These are phyloP conservation scores for Colletotrichum brevisporum DNA, from an alignment of 2,329 filamentous ascomycete genomes.

Conservation along the genomic window DNA sequence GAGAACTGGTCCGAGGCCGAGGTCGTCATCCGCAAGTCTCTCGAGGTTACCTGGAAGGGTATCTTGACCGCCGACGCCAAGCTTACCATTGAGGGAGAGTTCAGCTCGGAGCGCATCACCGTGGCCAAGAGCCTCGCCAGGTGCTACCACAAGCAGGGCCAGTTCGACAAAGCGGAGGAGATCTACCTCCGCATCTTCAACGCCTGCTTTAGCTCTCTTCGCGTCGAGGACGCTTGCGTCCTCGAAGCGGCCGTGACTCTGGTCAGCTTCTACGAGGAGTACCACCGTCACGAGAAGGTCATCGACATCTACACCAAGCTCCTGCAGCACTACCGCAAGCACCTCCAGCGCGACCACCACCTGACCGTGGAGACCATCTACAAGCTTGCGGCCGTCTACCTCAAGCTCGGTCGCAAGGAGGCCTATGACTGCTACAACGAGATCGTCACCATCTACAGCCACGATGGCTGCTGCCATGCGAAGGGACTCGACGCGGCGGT, in stretches of 20 bases:
- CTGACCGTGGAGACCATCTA: conserved; percentile 54
- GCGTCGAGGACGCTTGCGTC: conserved; percentile 49
- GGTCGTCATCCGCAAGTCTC: conserved; percentile 50
- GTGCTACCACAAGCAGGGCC: conserved; percentile 52
- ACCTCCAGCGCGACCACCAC: conserved; percentile 43
- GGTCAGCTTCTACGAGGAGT: conserved; percentile 51
- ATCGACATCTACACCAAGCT: conserved; percentile 53
- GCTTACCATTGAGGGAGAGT: conserved; percentile 50
- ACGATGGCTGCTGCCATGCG: conserved; percentile 52
- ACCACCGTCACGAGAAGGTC: conserved; percentile 51
- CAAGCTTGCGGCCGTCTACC: conserved; percentile 33
- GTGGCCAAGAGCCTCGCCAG: conserved; percentile 52
- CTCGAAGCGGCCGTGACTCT: conserved; percentile 47
- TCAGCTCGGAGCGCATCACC: conserved; percentile 49
- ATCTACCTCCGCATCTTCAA: conserved; percentile 55
- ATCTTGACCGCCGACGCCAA: conserved; percentile 49
- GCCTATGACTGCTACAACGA: conserved; percentile 54
- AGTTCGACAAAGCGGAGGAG: conserved; percentile 55
- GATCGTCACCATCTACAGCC: conserved; percentile 52
- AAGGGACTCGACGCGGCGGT: conserved; percentile 62
- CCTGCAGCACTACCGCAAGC: conserved; percentile 48
- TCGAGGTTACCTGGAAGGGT: conserved; percentile 56
- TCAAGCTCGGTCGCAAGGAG: conserved; percentile 47
- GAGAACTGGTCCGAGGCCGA: conserved; percentile 54
- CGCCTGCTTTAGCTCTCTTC: conserved; percentile 50